Evolutionary conservation across 495 filamentous ascomycete species (phyloP), one percentile per base, ranked within the genome.

Genomic region (Chaetomium fimeti): DNA sequence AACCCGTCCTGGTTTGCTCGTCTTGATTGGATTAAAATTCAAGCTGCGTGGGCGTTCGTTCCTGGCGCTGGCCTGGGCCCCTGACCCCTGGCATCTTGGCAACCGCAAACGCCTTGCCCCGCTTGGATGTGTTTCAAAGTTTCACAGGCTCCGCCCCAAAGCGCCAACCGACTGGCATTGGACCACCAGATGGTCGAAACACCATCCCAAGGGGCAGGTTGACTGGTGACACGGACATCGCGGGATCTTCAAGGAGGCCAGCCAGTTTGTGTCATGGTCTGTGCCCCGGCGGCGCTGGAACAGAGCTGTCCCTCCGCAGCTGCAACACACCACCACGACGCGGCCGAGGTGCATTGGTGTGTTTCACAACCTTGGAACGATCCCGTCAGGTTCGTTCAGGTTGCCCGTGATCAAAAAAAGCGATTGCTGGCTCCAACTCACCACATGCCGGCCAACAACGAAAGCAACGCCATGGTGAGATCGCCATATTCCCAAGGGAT

Each of bases 201-300:
- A 59, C 42, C 40, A 59, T 22, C 56, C 22, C 40, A 24, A 29
- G 42, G 27, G 25, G 57, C 40, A 24, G 42, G 16, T 43, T 32
- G 25, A 48, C 42, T 48, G 57, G 57, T 59, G 40, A 59, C 57
- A 59, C 42, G 42, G 56, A 22, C 56, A 59, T 59, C 56, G 40
- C 42, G 40, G 40, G 56, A 42, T 45, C 53, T 32, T 45, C 38
- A 45, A 43, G 38, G 56, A 32, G 40, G 16, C 8, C 15, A 7
- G 38, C 6, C 16, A 7, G 38, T 18, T 16, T 58, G 56, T 24
- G 28, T 36, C 32, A 36, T 36, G 32, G 32, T 27, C 56, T 24
- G 56, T 58, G 40, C 56, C 24, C 56, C 18, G 8, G 25, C 8
- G 9, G 20, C 16, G 20, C 49, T 29, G 49, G 49, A 16, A 52